Percentiles rank a stretch among this genome's conserved stretches.
Evolutionary conservation across 805 yeast genomes (phyloP).

Genomic region (Metschnikowia lachancei): DNA sequence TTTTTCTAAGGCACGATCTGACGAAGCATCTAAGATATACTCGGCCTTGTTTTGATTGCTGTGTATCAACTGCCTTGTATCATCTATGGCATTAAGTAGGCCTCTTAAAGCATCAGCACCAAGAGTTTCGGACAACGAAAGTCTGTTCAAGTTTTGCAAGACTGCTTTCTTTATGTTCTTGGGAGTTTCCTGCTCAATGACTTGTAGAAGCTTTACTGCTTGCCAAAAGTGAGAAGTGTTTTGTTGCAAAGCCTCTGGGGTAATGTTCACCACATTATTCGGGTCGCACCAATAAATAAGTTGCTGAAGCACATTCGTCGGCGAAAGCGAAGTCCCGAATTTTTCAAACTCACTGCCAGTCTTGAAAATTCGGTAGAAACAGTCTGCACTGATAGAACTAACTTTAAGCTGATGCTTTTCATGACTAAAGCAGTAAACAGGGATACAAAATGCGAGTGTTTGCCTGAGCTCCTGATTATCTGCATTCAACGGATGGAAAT

Average conservation of each 20-base stretch:
- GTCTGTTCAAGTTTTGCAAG: conserved; percentile 48
- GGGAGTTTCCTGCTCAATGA: conserved; percentile 49
- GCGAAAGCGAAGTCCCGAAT: conserved; percentile 34
- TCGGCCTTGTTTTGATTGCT: conserved; percentile 25
- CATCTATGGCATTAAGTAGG: conserved; percentile 33
- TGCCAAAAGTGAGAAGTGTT: conserved; percentile 56
- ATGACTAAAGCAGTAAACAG: conserved; percentile 82
- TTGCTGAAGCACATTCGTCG: conserved; percentile 62
- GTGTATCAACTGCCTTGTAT: conserved; percentile 29
- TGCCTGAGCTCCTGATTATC: conserved; percentile 69
- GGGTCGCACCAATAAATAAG: conserved; percentile 87
- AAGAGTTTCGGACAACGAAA: conserved; percentile 33
- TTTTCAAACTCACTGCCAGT: conserved; percentile 34
- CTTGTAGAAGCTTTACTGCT: conserved; percentile 51
- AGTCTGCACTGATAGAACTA: conserved; percentile 62
- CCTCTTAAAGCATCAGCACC: conserved; percentile 33
- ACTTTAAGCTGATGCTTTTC: conserved; percentile 65
- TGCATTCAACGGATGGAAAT: conserved; percentile 67
- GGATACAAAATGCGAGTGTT: conserved; percentile 80
- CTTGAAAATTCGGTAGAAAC: conserved; percentile 55
- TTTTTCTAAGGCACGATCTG: conserved; percentile 31
- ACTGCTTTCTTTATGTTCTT: conserved; percentile 54
- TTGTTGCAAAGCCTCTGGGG: conserved; percentile 38
- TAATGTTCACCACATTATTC: conserved; percentile 50
- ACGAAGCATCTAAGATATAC: conserved; percentile 32